Evolutionary conservation across 2,329 filamentous ascomycete genomes (phyloP).

Genomic region (Zasmidium angulare): DNA sequence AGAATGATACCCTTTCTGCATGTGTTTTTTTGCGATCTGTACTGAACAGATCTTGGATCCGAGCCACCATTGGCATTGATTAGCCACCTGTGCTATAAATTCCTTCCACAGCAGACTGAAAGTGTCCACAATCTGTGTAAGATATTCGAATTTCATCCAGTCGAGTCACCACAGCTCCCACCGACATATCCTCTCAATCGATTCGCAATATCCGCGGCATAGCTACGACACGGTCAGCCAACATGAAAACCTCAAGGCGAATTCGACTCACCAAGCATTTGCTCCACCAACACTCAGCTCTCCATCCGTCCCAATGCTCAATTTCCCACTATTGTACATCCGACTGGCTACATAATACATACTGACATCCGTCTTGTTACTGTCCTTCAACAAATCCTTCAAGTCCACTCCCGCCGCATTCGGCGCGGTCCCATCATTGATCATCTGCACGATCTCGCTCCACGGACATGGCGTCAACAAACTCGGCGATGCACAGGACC

Average conservation of each 20-base stretch:
- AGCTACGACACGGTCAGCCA: background rate
- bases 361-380: conserved; percentile 31
- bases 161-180: background rate
- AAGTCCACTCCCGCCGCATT: conserved; percentile 44
- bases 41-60: background rate
- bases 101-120: no score
- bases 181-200: conserved; percentile 8
- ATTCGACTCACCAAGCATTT: background rate
- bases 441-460: conserved; percentile 39
- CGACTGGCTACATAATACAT: conserved; percentile 48
- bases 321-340: conserved; percentile 48
- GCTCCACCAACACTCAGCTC: background rate
- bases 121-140: no score
- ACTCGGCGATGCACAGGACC: conserved; percentile 34
- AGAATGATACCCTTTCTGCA: background rate
- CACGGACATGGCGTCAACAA: conserved; percentile 40
- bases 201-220: conserved; percentile 9
- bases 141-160: no score
- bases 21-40: background rate
- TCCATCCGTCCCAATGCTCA: background rate
- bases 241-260: background rate
- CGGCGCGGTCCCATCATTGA: conserved; percentile 43
- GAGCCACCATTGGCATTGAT: background rate
- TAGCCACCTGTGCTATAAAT: background rate
- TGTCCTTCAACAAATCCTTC: conserved; percentile 22